These are phyloP conservation scores for Trichoderma lentiforme DNA, from an alignment of 2,329 filamentous ascomycete genomes.

Conservation along the genomic window DNA sequence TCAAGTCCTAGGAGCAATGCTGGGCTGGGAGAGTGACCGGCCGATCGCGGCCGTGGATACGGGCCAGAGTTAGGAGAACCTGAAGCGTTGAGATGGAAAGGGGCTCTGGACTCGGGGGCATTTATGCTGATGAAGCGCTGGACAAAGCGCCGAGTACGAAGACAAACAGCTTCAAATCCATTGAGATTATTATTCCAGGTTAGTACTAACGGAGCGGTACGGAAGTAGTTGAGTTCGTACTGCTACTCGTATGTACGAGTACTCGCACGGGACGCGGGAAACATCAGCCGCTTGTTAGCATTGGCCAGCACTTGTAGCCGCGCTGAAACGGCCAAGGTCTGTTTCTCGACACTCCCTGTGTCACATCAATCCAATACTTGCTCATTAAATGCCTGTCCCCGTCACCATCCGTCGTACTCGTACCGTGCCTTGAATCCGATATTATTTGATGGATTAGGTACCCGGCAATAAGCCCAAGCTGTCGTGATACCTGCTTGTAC, in stretches of 20 bases:
- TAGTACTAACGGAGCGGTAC: background rate
- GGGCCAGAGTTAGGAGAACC: background rate
- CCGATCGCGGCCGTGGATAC: conserved; percentile 1
- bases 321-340: conserved; percentile 10
- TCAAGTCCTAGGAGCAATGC: background rate
- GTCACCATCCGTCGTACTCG: background rate
- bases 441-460: background rate
- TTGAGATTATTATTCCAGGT: background rate
- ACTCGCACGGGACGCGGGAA: background rate
- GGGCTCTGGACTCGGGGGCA: background rate
- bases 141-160: background rate
- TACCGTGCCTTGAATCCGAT: background rate
- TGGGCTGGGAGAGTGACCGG: background rate
- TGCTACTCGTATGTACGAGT: background rate
- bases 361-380: background rate
- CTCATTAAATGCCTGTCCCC: background rate
- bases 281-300: background rate
- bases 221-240: background rate
- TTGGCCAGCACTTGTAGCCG: background rate
- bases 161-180: background rate
- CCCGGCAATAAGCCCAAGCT: background rate
- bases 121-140: conserved; percentile 8
- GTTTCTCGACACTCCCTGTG: background rate
- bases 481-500: background rate
- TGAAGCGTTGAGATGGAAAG: background rate